These are phyloP conservation scores for Sugiyamaella americana DNA, from an alignment of 805 yeast genomes.

Conservation along the genomic window DNA sequence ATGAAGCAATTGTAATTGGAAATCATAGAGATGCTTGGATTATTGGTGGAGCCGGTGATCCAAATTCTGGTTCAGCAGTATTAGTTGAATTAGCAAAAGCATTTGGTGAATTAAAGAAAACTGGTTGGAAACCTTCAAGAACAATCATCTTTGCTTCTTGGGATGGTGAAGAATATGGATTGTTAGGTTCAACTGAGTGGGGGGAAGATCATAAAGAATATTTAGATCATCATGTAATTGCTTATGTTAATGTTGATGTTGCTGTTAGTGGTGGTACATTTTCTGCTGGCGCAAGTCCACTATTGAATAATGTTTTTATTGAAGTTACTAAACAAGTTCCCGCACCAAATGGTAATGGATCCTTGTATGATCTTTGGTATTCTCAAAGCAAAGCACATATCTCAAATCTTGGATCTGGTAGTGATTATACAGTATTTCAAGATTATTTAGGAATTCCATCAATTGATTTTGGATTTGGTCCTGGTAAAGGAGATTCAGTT, in stretches of 20 bases:
- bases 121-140: conserved; percentile 69
- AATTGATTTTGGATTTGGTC: conserved; percentile 52
- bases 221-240: conserved; percentile 48
- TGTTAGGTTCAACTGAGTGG: conserved; percentile 72
- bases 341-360: conserved; percentile 38
- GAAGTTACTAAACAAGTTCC: conserved; percentile 40
- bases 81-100: conserved; percentile 59
- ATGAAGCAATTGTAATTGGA: conserved; percentile 59
- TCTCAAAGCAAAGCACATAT: conserved; percentile 32
- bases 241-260: conserved; percentile 65
- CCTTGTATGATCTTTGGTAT: conserved; percentile 34
- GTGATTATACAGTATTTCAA: conserved; percentile 50
- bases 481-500: conserved; percentile 45
- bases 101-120: conserved; percentile 42
- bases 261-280: conserved; percentile 53
- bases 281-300: conserved; percentile 51
- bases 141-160: conserved; percentile 67
- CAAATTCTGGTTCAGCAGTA: conserved; percentile 67
- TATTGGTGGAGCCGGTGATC: conserved; percentile 73
- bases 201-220: conserved; percentile 52
- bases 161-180: conserved; percentile 76
- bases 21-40: conserved; percentile 82
- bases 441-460: conserved; percentile 39
- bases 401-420: conserved; percentile 57
- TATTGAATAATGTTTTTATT: conserved; percentile 44